Evolutionary conservation across 2,329 filamentous ascomycete genomes (phyloP).

Genomic region (Leptosphaerulina australis): DNA sequence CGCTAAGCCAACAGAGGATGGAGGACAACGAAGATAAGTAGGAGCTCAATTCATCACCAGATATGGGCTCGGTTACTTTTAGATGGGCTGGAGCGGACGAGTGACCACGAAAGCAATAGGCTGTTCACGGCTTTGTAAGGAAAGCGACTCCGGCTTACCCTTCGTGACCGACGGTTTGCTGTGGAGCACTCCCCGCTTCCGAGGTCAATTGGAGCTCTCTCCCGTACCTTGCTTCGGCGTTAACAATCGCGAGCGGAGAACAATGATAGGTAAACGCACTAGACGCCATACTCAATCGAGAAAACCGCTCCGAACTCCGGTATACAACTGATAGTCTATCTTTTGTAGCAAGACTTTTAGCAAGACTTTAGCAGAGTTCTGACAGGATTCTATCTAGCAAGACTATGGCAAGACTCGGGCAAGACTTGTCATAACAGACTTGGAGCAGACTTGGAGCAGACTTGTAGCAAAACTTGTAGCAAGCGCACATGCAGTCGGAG

Average conservation of each 20-base stretch:
- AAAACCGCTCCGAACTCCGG: slow-evolving; percentile 3
- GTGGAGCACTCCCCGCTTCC: slow-evolving; percentile 21
- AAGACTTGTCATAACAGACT: too few species aligned
- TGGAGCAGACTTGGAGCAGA: too few species aligned
- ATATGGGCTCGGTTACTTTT: slow-evolving; percentile 12
- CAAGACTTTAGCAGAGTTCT: too few species aligned
- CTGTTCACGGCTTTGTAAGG: slow-evolving; percentile 23
- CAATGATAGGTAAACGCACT: slow-evolving; percentile 13
- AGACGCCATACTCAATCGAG: slow-evolving; percentile 14
- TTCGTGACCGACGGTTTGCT: slow-evolving; percentile 19
- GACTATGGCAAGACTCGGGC: too few species aligned
- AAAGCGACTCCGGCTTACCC: slow-evolving; percentile 24
- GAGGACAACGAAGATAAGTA: slow-evolving; percentile 7
- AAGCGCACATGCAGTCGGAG: not conserved
- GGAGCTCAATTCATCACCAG: slow-evolving; percentile 5
- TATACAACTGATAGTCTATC: not conserved
- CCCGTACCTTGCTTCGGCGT: slow-evolving; percentile 6
- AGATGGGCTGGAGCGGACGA: slow-evolving; percentile 1
- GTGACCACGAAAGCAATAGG: slow-evolving; percentile 12
- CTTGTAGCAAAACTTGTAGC: not conserved
- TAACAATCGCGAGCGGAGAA: slow-evolving; percentile 5
- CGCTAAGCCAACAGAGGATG: slow-evolving; percentile 20
- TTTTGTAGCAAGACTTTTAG: not conserved
- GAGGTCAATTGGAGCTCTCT: slow-evolving; percentile 13
- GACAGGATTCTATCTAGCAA: too few species aligned